Evolutionary conservation across 2,329 filamentous ascomycete genomes (phyloP), one percentile per base, ranked within the genome.

Genomic region (Fusarium hostae): DNA sequence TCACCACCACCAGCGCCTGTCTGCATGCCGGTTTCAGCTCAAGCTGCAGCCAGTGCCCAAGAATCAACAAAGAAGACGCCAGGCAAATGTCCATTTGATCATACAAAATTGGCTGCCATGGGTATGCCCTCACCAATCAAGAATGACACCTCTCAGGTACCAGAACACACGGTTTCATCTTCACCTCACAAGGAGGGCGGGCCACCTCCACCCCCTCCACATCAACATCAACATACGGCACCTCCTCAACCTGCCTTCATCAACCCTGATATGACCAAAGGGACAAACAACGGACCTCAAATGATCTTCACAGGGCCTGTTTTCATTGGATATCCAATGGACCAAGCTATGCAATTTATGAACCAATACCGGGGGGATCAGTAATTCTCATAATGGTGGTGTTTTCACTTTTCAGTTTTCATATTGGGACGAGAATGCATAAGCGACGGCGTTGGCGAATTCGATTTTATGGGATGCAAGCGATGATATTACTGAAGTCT

Each of bases 301-400:
- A 92, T 98, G 88, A 86, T 97, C 1, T 97, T 98, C 78, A 97
- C 93, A 12, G 95, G 95, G 0, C 95, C 95, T 0, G 94, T 98
- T 1, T 98, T 98, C 78, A 94, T 98, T 75, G 95, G 95, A 0
- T 98, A 97, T 77, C 90, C 92, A 13, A 88, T 94, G 68, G 93
- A 97, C 66, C 91, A 97, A 78, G 92, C 93, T n/a, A 88, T 93
- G 28, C 86, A 89, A 59, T 87, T 97, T 56, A 87, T 97, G 84
- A 90, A 92, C 73, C 86, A 89, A 60, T 87, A 85, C 65, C 85
- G 79, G 75, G 75, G 75, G 59, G 72, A 61, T 52, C 72, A 75
- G 71, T 78, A 51, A 79, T 32, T 52, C 39, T 55, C 59, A 39
- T 48, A 63, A 50, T 56, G 67, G 44, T 56, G 57, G 59, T 56